Evolutionary conservation across 2,329 filamentous ascomycete species (phyloP).

Genomic region (Berkeleyomyces rouxiae): DNA sequence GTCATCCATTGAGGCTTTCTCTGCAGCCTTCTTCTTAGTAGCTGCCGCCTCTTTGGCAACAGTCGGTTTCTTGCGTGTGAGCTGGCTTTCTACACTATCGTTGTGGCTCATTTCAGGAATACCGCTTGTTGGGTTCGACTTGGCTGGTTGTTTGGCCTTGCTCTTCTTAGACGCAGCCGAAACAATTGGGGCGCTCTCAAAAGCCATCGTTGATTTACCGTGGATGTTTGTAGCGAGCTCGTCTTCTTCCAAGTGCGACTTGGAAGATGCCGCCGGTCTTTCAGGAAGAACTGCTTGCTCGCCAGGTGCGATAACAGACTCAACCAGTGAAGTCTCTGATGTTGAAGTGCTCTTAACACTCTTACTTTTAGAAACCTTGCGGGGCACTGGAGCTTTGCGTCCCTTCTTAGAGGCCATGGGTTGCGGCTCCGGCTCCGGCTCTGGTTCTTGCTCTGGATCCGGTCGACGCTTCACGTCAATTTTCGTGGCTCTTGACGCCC

Average conservation of each 20-base stretch:
- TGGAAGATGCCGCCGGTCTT: not conserved
- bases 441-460: not conserved
- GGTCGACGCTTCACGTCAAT: not conserved
- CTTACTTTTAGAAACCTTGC: conserved; percentile 36
- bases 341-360: conserved; percentile 26
- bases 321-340: conserved; percentile 11
- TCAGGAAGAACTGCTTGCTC: not conserved
- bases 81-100: not conserved
- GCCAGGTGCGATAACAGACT: not conserved
- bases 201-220: conserved; percentile 28
- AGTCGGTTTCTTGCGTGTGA: conserved; percentile 5
- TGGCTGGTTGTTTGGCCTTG: conserved; percentile 13
- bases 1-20: not conserved
- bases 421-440: conserved; percentile 14
- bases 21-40: not conserved
- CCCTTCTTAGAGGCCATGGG: conserved; percentile 36
- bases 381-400: conserved; percentile 31
- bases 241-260: conserved; percentile 15
- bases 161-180: conserved; percentile 19
- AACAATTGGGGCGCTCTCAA: conserved; percentile 19
- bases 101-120: not conserved
- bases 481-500: conserved; percentile 19
- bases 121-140: conserved; percentile 4
- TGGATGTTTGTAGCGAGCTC: conserved; percentile 25
- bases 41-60: conserved; percentile 1